Conservation (phyloP, 257 asterid species). For the Primulina tabacum region DNA sequence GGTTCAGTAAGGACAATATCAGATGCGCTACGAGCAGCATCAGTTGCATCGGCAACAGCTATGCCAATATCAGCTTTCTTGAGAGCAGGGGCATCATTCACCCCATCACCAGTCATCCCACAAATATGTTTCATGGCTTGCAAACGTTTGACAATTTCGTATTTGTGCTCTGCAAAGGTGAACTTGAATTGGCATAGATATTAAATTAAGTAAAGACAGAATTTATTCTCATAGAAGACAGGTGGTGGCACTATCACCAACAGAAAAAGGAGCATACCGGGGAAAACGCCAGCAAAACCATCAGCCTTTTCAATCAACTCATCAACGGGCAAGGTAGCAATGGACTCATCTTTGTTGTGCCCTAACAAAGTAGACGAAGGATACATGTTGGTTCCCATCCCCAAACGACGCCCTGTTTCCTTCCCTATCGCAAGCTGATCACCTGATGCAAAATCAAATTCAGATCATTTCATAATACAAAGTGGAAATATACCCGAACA, state of each 20-base stretch:
- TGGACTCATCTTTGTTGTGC: slow-evolving; percentile 23
- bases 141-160: slow-evolving; percentile 36
- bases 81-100: slow-evolving; percentile 45
- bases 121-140: slow-evolving; percentile 38
- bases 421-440: slow-evolving; percentile 43
- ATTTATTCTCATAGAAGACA: background rate
- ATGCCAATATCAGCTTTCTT: slow-evolving; percentile 44
- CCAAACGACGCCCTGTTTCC: slow-evolving; percentile 43
- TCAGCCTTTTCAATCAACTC: slow-evolving; percentile 42
- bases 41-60: slow-evolving; percentile 43
- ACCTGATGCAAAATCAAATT: slow-evolving; percentile 19
- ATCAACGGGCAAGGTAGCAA: slow-evolving; percentile 28
- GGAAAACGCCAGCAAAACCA: slow-evolving; percentile 44
- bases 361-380: slow-evolving; percentile 42
- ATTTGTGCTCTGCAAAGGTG: slow-evolving; percentile 32
- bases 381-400: slow-evolving; percentile 46
- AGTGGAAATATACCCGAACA: background rate
- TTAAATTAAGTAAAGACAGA: background rate
- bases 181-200: background rate
- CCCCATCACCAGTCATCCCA: slow-evolving; percentile 51
- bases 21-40: slow-evolving; percentile 47
- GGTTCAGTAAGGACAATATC: slow-evolving; percentile 45
- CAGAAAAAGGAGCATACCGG: slow-evolving; percentile 24
- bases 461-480: background rate
- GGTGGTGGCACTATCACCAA: background rate